Evolutionary conservation across 208 protist species (phyloP), one percentile per base, ranked within the genome.

Genomic region (Herpetomonas muscarum): DNA sequence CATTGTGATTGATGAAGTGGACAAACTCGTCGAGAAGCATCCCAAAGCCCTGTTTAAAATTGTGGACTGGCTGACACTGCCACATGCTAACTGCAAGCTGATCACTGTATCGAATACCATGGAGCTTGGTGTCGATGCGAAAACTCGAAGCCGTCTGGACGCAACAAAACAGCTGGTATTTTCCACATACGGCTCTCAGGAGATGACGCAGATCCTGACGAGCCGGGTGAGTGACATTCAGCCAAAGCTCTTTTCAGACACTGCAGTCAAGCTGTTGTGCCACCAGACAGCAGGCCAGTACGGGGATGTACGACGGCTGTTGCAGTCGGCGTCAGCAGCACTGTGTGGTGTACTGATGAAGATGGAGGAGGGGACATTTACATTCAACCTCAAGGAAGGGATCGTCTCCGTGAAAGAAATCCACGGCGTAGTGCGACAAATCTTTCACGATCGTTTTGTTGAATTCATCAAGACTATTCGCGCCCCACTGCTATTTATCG

Each of bases 91-190:
- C 39, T 95, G 85, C 65, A 92, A 92, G 44, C 70, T 95, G 12
- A 85, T 95, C 32, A 91, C 85, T 21, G 92, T 95, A 24, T 90
- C 85, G 2, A 95, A 95, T 54, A 85, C 75, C 45, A 95, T 95
- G 89, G 80, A 95, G 22, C 59, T 95, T 3, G 70, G 71, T 28
- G 64, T 87, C 9, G 89, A 93, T 74, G 80, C 85, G 0, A 95
- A 95, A 67, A 93, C 85, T 21, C 68, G 74, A 48, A 93, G 85
- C 45, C 72, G 89, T 5, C 63, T 95, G 2, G 85, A 91, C 26
- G 85, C 78, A 10, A 90, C 85, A 13, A 88, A 87, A 55, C 68
- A 82, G 62, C 65, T 95, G 7, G 85, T 93, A 7, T 95, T 95
- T 61, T 60, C 74, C 2, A 86, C 89, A 4, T 95, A 95, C 55